Base-by-base conservation (phyloP, 225 moss, liverwort and hornwort species). In the Antitrichia curtipendula region DNA sequence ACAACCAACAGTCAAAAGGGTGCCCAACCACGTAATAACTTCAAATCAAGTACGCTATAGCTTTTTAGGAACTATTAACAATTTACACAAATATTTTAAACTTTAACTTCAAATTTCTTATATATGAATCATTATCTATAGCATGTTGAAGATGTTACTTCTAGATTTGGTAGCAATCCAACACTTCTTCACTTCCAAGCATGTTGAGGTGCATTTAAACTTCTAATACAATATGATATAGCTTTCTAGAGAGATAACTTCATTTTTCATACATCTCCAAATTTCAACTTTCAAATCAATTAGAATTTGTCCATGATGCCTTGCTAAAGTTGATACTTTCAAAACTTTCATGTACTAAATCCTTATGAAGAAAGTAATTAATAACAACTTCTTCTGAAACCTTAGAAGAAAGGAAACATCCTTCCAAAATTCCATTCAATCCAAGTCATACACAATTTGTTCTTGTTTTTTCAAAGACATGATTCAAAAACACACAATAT, bases 401-500 rank as follows among this genome's bases (percentile, higher is more conserved):
- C 7, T 49, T 19, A 49, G 0, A 31, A 49, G 10, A 49, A 31
- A 3, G 6, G 7, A 0, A 29, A 9, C 0, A 31, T 73, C 4
- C 11, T 74, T 19, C 7, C 7, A 74, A 74, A 29, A 7, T 49
- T 31, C 11, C 19, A 73, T 31, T 47, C 19, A 31, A 19, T 73
- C 7, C 1, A 49, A 73, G 2, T 72, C 19, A 31, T 73, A 29
- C 17, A 18, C 28, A 28, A 29, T 4, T 72, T 45, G 4, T 28
- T 73, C 7, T 0, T 0, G 0, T n/a, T 47, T 19, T 4, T 12
- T 3, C 6, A 47, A 29, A 47, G 1, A 45, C 3, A 72, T 1
- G 0, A 71, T 3, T 71, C 1, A 28, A 18, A 29, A 72, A 28
- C 5, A 72, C 5, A 25, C 9, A 28, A 47, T 29, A 4, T 29